Evolutionary conservation across 768 basidiomycete genomes (phyloP).

Genomic region (Boletus speciosus): DNA sequence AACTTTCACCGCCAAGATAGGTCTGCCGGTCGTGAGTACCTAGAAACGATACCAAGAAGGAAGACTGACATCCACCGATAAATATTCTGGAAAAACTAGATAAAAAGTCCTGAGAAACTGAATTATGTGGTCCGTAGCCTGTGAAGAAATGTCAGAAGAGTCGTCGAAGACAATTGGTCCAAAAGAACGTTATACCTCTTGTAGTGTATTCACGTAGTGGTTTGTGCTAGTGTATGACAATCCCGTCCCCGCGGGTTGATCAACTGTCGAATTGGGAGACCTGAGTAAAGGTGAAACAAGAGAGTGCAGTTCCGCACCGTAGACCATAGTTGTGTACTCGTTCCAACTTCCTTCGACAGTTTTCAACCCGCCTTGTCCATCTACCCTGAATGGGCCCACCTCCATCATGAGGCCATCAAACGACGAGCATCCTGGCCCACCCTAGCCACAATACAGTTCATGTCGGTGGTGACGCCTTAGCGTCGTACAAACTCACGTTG

Average conservation of each 20-base stretch:
- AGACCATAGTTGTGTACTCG: constrained; percentile 93
- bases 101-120: constrained; percentile 89
- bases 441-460: constrained; percentile 42
- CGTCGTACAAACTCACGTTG: constrained; percentile 55
- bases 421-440: constrained; percentile 95
- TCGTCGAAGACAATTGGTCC: neutral
- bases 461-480: neutral
- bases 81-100: constrained; percentile 85
- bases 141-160: constrained; percentile 4
- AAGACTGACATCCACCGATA: constrained; percentile 69
- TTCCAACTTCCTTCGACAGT: constrained; percentile 91
- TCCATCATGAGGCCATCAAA: constrained; percentile 99
- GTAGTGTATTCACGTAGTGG: constrained; percentile 74
- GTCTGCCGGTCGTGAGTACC: constrained; percentile 53
- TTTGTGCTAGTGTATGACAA: constrained; percentile 88
- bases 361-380: constrained; percentile 67
- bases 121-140: constrained; percentile 78
- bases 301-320: constrained; percentile 53
- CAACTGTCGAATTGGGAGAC: constrained; percentile 53
- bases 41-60: neutral
- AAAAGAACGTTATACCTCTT: constrained; percentile 46
- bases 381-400: constrained; percentile 86
- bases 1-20: constrained; percentile 94
- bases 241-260: constrained; percentile 96
- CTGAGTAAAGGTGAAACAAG: neutral